Evolutionary conservation across 306 rosid species (phyloP), one percentile per base, ranked within the genome.

Genomic region (Mimosa bimucronata): DNA sequence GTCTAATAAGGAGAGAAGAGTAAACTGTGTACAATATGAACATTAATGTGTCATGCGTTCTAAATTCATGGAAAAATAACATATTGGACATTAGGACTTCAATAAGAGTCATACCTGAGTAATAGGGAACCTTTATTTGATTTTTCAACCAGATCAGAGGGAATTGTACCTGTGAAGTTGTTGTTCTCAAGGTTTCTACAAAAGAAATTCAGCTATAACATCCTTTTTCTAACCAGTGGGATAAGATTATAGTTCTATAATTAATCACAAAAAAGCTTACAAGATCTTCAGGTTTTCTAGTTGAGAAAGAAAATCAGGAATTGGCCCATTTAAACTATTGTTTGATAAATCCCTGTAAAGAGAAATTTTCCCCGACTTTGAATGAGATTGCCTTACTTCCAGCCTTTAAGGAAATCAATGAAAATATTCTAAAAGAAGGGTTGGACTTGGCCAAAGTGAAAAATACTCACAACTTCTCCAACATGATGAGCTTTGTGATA

Each of bases 341-440:
- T 88, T 77, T 28, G 90, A 89, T 65, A 87, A 60, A 82, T 87
- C 90, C 87, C 90, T 89, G 81, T 34, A 34, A 34, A 34, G 38
- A 34, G 38, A 34, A 34, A 34, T 34, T 34, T 34, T 34, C 38
- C 5, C 38, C 5, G 5, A 34, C 3, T 34, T 34, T 3, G 38
- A 34, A 34, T 34, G 5, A 34, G 38, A 34, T 34, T 34, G 38
- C 38, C 38, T 34, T 34, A 34, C 38, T 34, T 3, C 38, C 38
- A 34, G 5, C 38, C 38, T 34, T 34, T 34, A 34, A 34, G 38
- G 38, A 34, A 34, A 34, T 34, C 5, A 34, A 34, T 34, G 38
- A 34, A 34, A 34, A 34, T 34, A 34, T 34, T 34, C 38, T 34
- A 21, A 4, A 18, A 19, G 16, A 44, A 14, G 40, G 38, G 38